Base-by-base conservation (phyloP, 2,329 filamentous ascomycete species). In the Chalara sp. region DNA sequence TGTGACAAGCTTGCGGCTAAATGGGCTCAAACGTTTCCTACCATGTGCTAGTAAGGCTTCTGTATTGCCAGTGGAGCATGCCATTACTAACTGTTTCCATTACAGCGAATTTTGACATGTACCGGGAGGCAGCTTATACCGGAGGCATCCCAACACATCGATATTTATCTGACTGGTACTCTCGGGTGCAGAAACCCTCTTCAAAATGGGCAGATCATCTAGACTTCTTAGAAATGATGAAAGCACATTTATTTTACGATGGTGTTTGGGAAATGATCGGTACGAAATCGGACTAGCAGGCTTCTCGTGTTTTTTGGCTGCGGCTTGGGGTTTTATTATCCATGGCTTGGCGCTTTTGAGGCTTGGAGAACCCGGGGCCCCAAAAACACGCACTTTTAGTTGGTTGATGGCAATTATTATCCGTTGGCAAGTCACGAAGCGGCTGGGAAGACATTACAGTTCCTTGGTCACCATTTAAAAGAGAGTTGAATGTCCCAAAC, bases 391-490 rank as follows among this genome's bases (percentile, higher is more conserved):
- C 49, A 51, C 30, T 45, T 51, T 48, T 44, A 51, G 32, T 21
- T 51, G 7, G 44, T 51, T 21, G 49, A 51, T 37, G 12, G 45
- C 12, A 32, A 45, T 35, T 50, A 48, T 21, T 42, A 47, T 29
- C 74, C 70, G 71, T 68, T 67, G 48, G 58, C 65, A 2, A 71
- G 74, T 48, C 63, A 76, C 1, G 53, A 63, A 10, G 51, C 56
- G 1, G 6, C 39, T 30, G 49, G 44, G 11, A 48, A 44, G n/a
- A 33, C 42, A 5, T 32, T 43, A 32, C 33, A 42, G 44, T 77
- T 73, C 60, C 76, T 76, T 48, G 72, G 76, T 46, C 61, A 58
- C 2, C 77, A 70, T 51, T 62, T 76, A 28, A 70, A 68, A 32
- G 68, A n/a, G 62, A 0, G 28, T 32, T 21, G 39, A 37, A n/a